Percentiles rank a stretch among this genome's conserved stretches.
phyloP scores from a whole-genome alignment of 1,139 yeast species.

The Protomyces gravidus region DNA sequence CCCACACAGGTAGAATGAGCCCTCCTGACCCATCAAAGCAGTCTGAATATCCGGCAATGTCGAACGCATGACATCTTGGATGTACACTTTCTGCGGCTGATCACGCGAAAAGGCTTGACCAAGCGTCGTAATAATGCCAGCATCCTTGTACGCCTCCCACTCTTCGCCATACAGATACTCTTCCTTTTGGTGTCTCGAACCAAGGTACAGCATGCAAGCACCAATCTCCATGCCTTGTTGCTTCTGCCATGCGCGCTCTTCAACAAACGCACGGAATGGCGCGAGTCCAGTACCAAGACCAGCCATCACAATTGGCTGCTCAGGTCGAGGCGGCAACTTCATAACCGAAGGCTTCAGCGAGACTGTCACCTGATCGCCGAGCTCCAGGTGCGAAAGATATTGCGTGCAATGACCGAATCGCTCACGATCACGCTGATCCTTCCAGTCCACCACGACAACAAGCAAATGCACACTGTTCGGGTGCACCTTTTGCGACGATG shows the following conservation, averaged over 20 bases:
- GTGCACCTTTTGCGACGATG: conserved; percentile 89
- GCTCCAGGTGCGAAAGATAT: conserved; percentile 68
- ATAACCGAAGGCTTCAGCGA: conserved; percentile 95
- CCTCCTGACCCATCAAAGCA: conserved; percentile 72
- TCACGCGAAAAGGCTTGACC: conserved; percentile 99
- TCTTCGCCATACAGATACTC: conserved; percentile 94
- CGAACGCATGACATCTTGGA: conserved; percentile 88
- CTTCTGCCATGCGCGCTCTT: conserved; percentile 91
- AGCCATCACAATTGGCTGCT: conserved; percentile 80
- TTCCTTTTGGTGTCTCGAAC: conserved; percentile 93
- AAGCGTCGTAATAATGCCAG: conserved; percentile 85
- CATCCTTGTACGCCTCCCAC: conserved; percentile 94
- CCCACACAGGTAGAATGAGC: conserved; percentile 94
- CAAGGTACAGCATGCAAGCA: conserved; percentile 79
- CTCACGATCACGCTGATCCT: conserved; percentile 75
- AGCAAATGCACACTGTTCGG: conserved; percentile 86
- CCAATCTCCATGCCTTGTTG: conserved; percentile 87
- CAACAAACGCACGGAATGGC: conserved; percentile 95
- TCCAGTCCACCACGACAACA: conserved; percentile 96
- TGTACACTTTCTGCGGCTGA: conserved; percentile 89
- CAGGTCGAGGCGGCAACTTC: conserved; percentile 77
- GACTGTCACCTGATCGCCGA: conserved; percentile 86
- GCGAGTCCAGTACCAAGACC: conserved; percentile 98
- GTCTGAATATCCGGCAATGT: conserved; percentile 66
- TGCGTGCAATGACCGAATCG: conserved; percentile 95